Base-by-base conservation (phyloP, 1,284 basidiomycete genomes). In the Laetiporus sulphureus region DNA sequence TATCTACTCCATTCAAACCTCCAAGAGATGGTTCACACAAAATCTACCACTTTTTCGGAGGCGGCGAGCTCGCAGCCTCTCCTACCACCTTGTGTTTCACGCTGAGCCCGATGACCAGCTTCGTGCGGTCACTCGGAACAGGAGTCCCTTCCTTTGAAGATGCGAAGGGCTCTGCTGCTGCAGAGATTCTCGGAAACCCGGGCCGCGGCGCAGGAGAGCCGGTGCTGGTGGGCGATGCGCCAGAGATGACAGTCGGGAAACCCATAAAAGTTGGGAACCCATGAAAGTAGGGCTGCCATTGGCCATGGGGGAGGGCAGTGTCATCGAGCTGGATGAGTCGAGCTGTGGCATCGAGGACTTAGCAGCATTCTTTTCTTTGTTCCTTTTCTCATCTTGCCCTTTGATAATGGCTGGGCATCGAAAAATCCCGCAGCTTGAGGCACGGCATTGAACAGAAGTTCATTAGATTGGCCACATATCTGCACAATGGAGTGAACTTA, bases 311-410 rank as follows among this genome's bases (percentile, higher is more conserved):
- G 77, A 77, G 36, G 81, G 81, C 2, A 86, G 58, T 0, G 79
- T 80, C 62, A 85, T 83, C 56, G 88, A 85, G 4, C 80, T 82
- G 2, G 68, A 66, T 20, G 63, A 60, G 39, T 83, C 79, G 16
- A 68, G 60, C 15, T 63, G 59, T 36, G 70, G 68, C 33, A 64
- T 66, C 40, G 69, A 67, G 29, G 64, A 66, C 51, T 69, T 73
- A 62, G 68, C 63, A 57, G 76, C 62, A 52, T 84, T 83, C 59
- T 77, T 75, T 64, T 85, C 87, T 66, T 86, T 89, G 50, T 83
- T 84, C 52, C 76, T 75, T 49, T 83, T 86, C 59, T 87, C 84
- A 80, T 83, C 62, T 87, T 87, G 15, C 82, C 73, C 51, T 82
- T 82, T 1, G 74, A 70, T 16, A 90, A 64, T 4, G 83, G 83